Percentiles rank a stretch among this genome's conserved stretches.
Conservation (phyloP, 2,329 filamentous ascomycete species). For the Neofusicoccum cordaticola region DNA sequence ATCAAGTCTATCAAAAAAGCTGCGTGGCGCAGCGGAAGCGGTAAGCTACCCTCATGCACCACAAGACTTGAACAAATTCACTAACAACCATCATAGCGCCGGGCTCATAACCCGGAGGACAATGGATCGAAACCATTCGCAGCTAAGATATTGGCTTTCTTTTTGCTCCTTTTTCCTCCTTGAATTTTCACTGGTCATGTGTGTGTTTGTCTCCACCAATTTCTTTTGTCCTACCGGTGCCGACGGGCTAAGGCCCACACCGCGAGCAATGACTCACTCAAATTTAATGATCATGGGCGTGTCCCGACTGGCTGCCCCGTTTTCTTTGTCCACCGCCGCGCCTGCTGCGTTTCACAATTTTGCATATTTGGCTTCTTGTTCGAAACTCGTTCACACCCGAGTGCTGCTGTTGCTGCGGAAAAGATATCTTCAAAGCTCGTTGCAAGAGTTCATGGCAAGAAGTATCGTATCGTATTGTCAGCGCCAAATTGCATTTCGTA, state of each 20-base stretch:
- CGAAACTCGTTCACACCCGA: not conserved
- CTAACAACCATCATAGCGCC: constrained; percentile 19
- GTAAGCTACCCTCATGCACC: not conserved
- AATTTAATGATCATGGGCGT: not conserved
- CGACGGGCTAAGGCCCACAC: not conserved
- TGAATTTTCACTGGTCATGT: not conserved
- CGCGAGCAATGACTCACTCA: not conserved
- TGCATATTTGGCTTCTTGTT: not conserved
- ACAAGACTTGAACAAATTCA: not conserved
- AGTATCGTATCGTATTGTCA: too few relatives aligned
- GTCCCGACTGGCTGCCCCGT: not conserved
- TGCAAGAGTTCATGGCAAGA: too few relatives aligned
- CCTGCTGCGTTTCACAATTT: not conserved
- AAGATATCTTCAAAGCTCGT: not conserved
- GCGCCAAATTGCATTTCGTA: too few relatives aligned
- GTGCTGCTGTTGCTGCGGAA: too few relatives aligned
- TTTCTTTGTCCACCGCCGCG: not conserved
- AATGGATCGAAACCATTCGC: constrained; percentile 29
- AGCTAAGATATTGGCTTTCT: not conserved
- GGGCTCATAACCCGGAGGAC: constrained; percentile 34
- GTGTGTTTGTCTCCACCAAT: not conserved
- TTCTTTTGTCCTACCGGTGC: not conserved
- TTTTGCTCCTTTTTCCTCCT: not conserved
- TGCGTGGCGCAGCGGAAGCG: constrained; percentile 17
- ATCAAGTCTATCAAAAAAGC: constrained; percentile 9